Evolutionary conservation across 805 yeast species (phyloP).

Genomic region (Ogataea corticis): DNA sequence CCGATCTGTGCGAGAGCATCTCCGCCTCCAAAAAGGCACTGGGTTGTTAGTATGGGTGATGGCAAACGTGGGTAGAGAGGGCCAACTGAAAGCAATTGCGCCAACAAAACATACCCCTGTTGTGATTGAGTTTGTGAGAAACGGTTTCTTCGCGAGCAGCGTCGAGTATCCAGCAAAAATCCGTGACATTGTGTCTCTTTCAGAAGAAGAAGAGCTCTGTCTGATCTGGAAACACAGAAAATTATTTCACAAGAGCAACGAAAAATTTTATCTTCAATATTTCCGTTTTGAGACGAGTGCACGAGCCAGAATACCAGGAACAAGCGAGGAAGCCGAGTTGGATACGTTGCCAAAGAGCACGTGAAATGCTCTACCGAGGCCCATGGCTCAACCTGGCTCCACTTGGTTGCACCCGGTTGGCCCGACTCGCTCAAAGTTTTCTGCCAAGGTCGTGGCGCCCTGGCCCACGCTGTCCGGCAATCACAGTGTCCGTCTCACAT

Average conservation of each 20-base stretch:
- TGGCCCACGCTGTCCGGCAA: not conserved
- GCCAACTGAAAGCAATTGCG: not conserved
- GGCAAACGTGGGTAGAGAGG: not conserved
- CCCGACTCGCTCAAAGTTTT: no score
- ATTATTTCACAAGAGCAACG: not conserved
- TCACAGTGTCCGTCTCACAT: no score
- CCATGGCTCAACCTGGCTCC: no score
- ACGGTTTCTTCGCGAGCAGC: conserved; percentile 34
- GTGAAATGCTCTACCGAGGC: no score
- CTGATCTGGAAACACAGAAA: not conserved
- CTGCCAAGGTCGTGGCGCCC: no score
- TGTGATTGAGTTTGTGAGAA: conserved; percentile 46
- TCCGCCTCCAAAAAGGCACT: conserved; percentile 61
- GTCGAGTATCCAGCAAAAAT: conserved; percentile 12
- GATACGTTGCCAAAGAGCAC: no score
- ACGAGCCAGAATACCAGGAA: no score
- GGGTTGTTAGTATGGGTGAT: conserved; percentile 6
- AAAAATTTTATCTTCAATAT: conserved; percentile 19
- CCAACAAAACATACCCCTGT: conserved; percentile 40
- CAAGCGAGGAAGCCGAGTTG: no score
- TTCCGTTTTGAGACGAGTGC: conserved; percentile 18
- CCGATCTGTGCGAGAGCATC: conserved; percentile 69
- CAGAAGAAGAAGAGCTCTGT: not conserved
- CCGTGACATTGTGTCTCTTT: conserved; percentile 1
- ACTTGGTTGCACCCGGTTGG: no score